Conservation (phyloP, 148 eudicot genomes). For the Heliamphora exappendiculata region DNA sequence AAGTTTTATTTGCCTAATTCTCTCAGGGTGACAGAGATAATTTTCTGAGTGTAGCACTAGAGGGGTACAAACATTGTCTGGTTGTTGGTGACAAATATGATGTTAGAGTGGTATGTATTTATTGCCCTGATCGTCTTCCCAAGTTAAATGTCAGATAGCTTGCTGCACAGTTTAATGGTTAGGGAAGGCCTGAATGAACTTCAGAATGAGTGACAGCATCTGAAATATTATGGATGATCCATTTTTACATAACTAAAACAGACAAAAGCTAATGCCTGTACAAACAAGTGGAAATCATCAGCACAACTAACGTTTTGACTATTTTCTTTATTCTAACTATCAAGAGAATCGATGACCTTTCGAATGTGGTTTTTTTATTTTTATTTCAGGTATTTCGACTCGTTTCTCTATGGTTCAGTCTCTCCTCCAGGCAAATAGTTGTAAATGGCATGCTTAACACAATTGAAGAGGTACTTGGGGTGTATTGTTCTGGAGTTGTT, state of each 20-base stretch:
- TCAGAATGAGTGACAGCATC: neutral
- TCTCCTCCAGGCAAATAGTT: conserved; percentile 68
- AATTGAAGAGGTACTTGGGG: conserved; percentile 59
- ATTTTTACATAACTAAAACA: neutral
- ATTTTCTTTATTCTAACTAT: conserved; percentile 4
- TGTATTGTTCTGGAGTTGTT: neutral
- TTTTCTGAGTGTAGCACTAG: conserved; percentile 70
- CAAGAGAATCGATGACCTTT: neutral
- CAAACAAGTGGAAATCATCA: neutral
- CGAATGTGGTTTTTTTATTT: conserved; percentile 3
- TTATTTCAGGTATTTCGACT: conserved; percentile 89
- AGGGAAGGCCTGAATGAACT: neutral
- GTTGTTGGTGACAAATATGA: conserved; percentile 92
- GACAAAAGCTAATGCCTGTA: neutral
- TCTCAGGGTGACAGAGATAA: conserved; percentile 89
- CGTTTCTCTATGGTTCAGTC: conserved; percentile 91
- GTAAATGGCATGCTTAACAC: conserved; percentile 70
- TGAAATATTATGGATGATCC: neutral
- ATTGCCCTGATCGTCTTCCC: neutral
- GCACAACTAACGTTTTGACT: neutral
- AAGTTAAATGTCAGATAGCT: neutral
- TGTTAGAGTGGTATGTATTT: conserved; percentile 73
- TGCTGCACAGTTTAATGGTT: neutral
- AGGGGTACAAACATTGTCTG: conserved; percentile 79
- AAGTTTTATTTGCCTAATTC: conserved; percentile 5